Percentiles rank a stretch among this genome's conserved stretches.
Conservation (phyloP, 164 flowering plant species). For the Vitis amurensis region DNA sequence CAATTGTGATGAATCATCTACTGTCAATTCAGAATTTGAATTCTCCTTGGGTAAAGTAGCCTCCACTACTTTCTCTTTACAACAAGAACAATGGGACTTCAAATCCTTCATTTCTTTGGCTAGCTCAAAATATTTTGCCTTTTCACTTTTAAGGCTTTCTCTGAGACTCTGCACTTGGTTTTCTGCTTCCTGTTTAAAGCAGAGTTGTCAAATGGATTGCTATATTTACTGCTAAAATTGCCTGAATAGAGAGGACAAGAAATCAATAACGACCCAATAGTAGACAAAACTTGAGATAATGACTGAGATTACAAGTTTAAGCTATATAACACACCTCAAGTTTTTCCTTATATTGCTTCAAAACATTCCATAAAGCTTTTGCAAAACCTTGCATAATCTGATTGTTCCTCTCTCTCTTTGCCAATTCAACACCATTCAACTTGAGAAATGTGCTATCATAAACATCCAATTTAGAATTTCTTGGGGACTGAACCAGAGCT, state of each 20-base stretch:
- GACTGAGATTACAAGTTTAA: background rate
- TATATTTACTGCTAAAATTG: conserved; percentile 1
- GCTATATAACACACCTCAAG: conserved; percentile 43
- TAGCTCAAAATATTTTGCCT: conserved; percentile 29
- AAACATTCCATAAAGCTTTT: conserved; percentile 63
- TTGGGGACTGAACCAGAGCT: conserved; percentile 13
- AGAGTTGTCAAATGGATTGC: background rate
- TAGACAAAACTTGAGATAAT: background rate
- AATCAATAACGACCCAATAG: background rate
- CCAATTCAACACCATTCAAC: conserved; percentile 7
- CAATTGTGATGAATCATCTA: background rate
- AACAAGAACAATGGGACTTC: conserved; percentile 30
- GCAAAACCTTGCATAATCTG: conserved; percentile 52
- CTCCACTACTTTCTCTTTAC: conserved; percentile 14
- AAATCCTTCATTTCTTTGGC: conserved; percentile 44
- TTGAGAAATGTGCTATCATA: conserved; percentile 9
- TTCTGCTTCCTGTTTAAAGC: conserved; percentile 52
- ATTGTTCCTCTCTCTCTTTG: conserved; percentile 30
- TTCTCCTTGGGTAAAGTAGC: background rate
- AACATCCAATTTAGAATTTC: conserved; percentile 2
- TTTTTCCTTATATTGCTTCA: conserved; percentile 64
- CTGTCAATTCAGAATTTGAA: background rate
- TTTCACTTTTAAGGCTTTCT: conserved; percentile 40
- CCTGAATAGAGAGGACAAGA: conserved; percentile 4
- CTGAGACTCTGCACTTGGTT: conserved; percentile 41